Evolutionary conservation across 2,329 filamentous ascomycete genomes (phyloP).

Genomic region (Trichoderma pleuroti): DNA sequence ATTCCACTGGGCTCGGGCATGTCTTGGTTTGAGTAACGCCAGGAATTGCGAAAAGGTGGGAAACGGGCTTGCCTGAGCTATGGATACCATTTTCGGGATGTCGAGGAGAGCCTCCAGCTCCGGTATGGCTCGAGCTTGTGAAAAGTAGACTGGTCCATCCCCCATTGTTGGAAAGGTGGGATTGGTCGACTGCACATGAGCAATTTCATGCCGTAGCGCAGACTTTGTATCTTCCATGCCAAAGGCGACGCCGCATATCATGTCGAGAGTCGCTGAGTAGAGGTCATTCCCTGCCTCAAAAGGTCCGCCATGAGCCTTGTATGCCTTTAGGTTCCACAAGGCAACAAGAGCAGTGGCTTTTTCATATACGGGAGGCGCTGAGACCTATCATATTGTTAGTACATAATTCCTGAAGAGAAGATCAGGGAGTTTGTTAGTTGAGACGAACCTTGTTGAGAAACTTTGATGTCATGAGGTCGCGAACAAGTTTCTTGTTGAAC

Average conservation of each 20-base stretch:
- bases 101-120: conserved; percentile 26
- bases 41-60: conserved; percentile 23
- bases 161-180: not conserved
- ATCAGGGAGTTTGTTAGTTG: not conserved
- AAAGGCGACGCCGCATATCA: conserved; percentile 36
- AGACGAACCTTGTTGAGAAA: conserved; percentile 32
- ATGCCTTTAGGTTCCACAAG: conserved; percentile 34
- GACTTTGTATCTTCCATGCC: conserved; percentile 27
- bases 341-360: conserved; percentile 31
- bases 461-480: conserved; percentile 36
- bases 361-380: conserved; percentile 35
- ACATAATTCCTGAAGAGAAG: not conserved
- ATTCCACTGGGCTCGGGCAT: conserved; percentile 28
- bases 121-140: conserved; percentile 18
- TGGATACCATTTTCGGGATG: conserved; percentile 27
- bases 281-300: conserved; percentile 35
- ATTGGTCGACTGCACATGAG: conserved; percentile 14
- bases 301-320: conserved; percentile 28
- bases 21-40: conserved; percentile 26
- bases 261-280: conserved; percentile 33
- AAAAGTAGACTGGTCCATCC: conserved; percentile 21
- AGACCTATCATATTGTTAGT: conserved; percentile 27
- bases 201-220: conserved; percentile 21
- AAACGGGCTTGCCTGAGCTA: conserved; percentile 26
- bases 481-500: conserved; percentile 32